phyloP scores from a whole-genome alignment of 345 rosid genomes.

The Eucalyptus cladocalyx region DNA sequence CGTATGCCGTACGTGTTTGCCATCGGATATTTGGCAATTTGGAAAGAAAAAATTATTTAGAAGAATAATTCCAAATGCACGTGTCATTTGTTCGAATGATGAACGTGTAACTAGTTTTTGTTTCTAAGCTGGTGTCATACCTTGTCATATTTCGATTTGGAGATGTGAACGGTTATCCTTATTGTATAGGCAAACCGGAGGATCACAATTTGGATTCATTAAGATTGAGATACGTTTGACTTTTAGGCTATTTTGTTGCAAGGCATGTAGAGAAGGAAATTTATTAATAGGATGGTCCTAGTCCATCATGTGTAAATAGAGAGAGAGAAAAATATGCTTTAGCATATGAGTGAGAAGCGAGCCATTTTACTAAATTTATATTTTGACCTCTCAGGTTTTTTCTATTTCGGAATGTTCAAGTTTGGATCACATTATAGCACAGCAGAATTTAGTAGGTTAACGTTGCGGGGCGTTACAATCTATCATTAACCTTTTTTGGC shows the following conservation, averaged over 20 bases:
- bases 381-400: not conserved
- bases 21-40: not conserved
- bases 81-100: not conserved
- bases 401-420: not conserved
- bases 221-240: not conserved
- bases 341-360: not conserved
- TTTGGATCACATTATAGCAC: not conserved
- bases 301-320: not conserved
- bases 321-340: not conserved
- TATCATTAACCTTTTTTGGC: not conserved
- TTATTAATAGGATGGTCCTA: not conserved
- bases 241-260: not conserved
- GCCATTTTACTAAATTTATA: not conserved
- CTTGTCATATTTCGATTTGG: not conserved
- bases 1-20: not conserved
- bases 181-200: not conserved
- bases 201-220: not conserved
- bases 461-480: not conserved
- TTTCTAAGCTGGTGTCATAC: not conserved
- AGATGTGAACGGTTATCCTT: not conserved
- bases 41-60: not conserved
- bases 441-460: not conserved
- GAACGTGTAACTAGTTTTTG: not conserved
- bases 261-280: not conserved
- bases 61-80: not conserved